Evolutionary conservation across 169 alveolate species (phyloP).

Genomic region (Eimeria necatrix): DNA sequence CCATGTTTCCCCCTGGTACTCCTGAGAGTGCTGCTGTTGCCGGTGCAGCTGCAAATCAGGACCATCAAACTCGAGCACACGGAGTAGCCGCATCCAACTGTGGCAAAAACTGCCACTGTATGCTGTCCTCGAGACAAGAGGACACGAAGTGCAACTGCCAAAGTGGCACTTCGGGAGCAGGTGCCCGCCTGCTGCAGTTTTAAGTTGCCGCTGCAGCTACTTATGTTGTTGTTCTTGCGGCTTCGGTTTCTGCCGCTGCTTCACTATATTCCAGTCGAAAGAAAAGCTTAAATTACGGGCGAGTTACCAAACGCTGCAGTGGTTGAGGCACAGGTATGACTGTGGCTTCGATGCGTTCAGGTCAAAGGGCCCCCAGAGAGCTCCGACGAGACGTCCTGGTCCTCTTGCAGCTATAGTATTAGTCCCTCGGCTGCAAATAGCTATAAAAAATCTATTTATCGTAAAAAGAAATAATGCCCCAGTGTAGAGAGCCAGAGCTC

Average conservation of each 20-base stretch:
- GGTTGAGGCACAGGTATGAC: background rate
- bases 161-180: too few relatives aligned
- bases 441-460: too few relatives aligned
- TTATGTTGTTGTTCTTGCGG: slow-evolving; percentile 1
- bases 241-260: background rate
- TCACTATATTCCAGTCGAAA: background rate
- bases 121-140: too few relatives aligned
- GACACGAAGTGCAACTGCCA: too few relatives aligned
- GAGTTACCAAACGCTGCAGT: background rate
- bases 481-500: background rate
- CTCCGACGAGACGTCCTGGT: slow-evolving; percentile 7
- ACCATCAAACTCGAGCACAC: slow-evolving; percentile 27
- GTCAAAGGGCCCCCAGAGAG: slow-evolving; percentile 49
- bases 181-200: too few relatives aligned
- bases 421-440: background rate
- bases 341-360: slow-evolving; percentile 19
- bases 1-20: slow-evolving; percentile 54
- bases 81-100: background rate
- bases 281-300: background rate
- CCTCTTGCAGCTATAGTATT: background rate
- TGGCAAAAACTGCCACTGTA: too few relatives aligned
- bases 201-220: slow-evolving; percentile 30
- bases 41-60: background rate
- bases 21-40: slow-evolving; percentile 49
- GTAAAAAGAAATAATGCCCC: too few relatives aligned